Evolutionary conservation across 2,329 filamentous ascomycete species (phyloP), one percentile per base, ranked within the genome.

Genomic region (Aspergillus arachidicola): DNA sequence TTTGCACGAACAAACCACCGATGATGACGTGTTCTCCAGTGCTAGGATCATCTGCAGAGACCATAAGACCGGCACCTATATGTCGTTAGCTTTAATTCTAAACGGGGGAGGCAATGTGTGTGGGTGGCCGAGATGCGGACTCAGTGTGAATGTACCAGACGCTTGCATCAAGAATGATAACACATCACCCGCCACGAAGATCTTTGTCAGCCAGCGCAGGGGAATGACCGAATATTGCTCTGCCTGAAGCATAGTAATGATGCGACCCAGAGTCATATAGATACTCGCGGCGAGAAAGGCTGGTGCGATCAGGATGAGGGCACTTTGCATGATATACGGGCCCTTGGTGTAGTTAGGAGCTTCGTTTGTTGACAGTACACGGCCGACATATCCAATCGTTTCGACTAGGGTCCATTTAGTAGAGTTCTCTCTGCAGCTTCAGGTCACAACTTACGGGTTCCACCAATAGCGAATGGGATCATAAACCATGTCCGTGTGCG

Each of bases 371-470:
- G 81, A 82, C 26, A 83, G 67, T 5, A 81, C 73, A 59, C 86
- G 82, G 14, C 81, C 83, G 45, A 84, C 70, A 67, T 86, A 87
- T 19, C 85, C 85, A 23, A 86, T 75, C 0, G 76, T 72, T 68
- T 87, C 83, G 70, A 86, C 83, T 85, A 41, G 7, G 30, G 23
- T 58, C 6, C 32, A 9, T 28, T 43, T 50, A 23, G 21, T 23
- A 34, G 12, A 48, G 7, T 7, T 45, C 32, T 6, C 16, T 1
- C 28, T 4, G 14, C 16, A 30, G 4, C 12, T 45, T 28, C 2
- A 14, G 21, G 12, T 14, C 14, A 21, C 6, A 1, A 30, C 77
- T 58, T 70, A 80, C 78, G 71, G n/a, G 75, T 56, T 36, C 73
- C 73, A 12, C 79, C 79, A 21, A 80, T 68, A 4, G 70, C 57